Conservation (phyloP, 192 early-diverging fungal species). For the Linnemannia elongata region DNA sequence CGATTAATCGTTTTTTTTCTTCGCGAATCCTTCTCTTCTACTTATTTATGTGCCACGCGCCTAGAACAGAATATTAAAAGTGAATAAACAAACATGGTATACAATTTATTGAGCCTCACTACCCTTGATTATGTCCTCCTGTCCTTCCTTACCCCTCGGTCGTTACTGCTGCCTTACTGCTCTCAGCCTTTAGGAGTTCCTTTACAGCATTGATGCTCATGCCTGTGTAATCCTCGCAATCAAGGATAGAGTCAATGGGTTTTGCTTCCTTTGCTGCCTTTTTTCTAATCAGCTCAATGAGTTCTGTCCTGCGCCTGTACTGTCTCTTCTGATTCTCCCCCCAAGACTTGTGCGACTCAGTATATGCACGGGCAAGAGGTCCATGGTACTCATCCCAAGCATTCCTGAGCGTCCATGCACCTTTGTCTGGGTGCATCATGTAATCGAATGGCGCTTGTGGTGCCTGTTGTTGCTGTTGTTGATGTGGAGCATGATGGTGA, state of each 20-base stretch:
- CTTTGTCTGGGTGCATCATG: constrained; percentile 14
- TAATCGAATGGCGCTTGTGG: constrained; percentile 9
- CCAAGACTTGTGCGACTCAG: constrained; percentile 12
- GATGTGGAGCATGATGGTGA: constrained; percentile 17
- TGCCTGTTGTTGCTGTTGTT: constrained; percentile 15
- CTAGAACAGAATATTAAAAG: neutral
- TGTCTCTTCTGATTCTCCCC: constrained; percentile 21
- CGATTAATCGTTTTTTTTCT: constrained; percentile 8
- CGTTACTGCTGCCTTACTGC: neutral
- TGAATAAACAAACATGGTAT: neutral
- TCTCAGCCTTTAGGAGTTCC: constrained; percentile 20
- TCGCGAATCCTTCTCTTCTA: neutral
- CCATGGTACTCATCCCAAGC: constrained; percentile 24
- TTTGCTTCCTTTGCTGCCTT: constrained; percentile 11
- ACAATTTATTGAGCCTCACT: constrained; percentile 12
- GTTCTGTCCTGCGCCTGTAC: constrained; percentile 24
- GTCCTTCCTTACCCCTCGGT: constrained; percentile 2
- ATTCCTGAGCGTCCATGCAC: constrained; percentile 14
- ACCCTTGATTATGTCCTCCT: neutral
- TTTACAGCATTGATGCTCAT: constrained; percentile 16
- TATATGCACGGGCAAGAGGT: constrained; percentile 10
- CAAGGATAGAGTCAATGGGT: constrained; percentile 15
- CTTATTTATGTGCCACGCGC: neutral
- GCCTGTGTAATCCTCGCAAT: constrained; percentile 14
- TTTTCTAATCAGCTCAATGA: constrained; percentile 11